phyloP scores from a whole-genome alignment of 2,329 filamentous ascomycete genomes.

The Nigrograna mackinnonii region DNA sequence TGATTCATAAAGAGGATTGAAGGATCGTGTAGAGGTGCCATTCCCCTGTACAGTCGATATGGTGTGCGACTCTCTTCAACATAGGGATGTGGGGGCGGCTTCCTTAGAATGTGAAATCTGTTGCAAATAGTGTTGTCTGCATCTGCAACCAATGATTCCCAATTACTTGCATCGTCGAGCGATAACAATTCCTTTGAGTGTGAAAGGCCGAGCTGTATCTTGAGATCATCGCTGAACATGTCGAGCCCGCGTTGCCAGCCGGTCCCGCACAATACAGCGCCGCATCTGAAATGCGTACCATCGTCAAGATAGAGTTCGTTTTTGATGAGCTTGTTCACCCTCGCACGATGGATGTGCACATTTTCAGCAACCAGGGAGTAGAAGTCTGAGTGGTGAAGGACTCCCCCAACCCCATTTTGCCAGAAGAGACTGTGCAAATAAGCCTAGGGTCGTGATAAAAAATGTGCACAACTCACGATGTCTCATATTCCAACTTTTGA shows the following conservation, averaged over 20 bases:
- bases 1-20: slow-evolving; percentile 21
- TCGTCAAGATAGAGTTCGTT: slow-evolving; percentile 14
- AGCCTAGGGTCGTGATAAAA: too few relatives aligned
- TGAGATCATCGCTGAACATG: slow-evolving; percentile 10
- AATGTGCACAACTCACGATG: slow-evolving; percentile 4
- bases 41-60: slow-evolving; percentile 17
- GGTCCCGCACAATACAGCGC: slow-evolving; percentile 28
- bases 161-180: slow-evolving; percentile 4
- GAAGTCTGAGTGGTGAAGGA: slow-evolving; percentile 25
- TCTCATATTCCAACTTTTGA: slow-evolving; percentile 21
- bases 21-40: slow-evolving; percentile 14
- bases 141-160: slow-evolving; percentile 8
- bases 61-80: slow-evolving; percentile 9
- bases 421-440: slow-evolving; percentile 13
- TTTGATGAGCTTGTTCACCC: slow-evolving; percentile 14
- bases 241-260: slow-evolving; percentile 17
- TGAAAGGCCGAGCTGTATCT: slow-evolving; percentile 11
- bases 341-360: slow-evolving; percentile 23
- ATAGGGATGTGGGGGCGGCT: slow-evolving; percentile 10
- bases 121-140: slow-evolving; percentile 9
- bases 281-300: slow-evolving; percentile 17
- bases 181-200: slow-evolving; percentile 1
- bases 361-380: slow-evolving; percentile 21
- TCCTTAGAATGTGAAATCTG: slow-evolving; percentile 12
- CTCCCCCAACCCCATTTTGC: slow-evolving; percentile 25